phyloP scores from a whole-genome alignment of 2,329 filamentous ascomycete species.

The Escovopsis sp. region DNA sequence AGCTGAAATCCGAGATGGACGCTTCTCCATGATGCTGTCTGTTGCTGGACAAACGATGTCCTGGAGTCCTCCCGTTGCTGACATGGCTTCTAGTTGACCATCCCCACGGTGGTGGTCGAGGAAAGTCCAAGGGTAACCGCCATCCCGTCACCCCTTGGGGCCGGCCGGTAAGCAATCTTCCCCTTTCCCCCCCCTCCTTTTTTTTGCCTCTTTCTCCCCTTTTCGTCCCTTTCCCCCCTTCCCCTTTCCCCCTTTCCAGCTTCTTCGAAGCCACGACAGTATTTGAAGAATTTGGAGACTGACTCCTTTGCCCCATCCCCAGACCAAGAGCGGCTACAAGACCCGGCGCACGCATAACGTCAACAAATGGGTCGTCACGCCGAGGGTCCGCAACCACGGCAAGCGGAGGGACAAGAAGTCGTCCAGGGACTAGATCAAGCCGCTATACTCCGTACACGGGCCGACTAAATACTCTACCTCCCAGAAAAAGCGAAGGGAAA shows the following conservation, averaged over 20 bases:
- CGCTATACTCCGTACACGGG: no score
- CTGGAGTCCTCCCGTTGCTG: no score
- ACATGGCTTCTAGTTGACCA: constrained; percentile 53
- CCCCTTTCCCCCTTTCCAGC: no score
- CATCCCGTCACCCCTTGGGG: constrained; percentile 95
- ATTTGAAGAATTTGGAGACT: no score
- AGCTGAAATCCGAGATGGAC: constrained; percentile 14
- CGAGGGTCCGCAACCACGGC: constrained; percentile 77
- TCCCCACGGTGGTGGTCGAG: constrained; percentile 95
- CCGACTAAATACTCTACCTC: no score
- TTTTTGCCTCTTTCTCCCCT: no score
- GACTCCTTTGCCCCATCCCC: constrained; percentile 1
- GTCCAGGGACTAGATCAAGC: constrained; percentile 15
- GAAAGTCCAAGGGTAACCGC: constrained; percentile 97
- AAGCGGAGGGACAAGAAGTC: constrained; percentile 58
- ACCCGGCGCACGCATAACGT: constrained; percentile 75
- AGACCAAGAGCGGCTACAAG: constrained; percentile 81
- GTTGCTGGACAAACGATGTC: no score
- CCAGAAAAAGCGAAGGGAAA: not conserved
- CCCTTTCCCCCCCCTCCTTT: no score
- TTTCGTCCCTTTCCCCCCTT: no score
- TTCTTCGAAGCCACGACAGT: no score
- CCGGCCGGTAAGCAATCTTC: constrained; percentile 76
- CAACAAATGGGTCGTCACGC: constrained; percentile 81
- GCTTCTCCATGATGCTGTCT: no score